phyloP scores from a whole-genome alignment of 768 basidiomycete species.

The Saitozyma podzolica region DNA sequence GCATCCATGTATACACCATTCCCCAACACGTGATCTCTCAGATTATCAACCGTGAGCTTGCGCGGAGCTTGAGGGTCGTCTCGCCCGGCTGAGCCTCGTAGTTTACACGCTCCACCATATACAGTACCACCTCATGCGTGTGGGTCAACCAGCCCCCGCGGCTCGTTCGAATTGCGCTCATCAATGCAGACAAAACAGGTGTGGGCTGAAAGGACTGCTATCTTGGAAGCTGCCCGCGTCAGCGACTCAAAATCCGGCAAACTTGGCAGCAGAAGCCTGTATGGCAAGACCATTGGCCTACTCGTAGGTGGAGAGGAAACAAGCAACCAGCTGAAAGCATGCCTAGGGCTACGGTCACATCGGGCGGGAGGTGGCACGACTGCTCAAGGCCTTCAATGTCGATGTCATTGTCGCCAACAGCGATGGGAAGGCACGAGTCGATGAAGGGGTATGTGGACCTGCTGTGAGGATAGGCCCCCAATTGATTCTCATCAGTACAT shows the following conservation, averaged over 20 bases:
- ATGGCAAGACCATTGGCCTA: constrained; percentile 51
- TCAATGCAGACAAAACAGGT: constrained; percentile 6
- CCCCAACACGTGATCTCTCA: constrained; percentile 43
- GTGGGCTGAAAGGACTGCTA: constrained; percentile 19
- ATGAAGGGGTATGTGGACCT: constrained; percentile 42
- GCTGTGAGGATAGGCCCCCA: neutral
- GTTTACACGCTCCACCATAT: constrained; percentile 25
- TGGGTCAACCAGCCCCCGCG: neutral
- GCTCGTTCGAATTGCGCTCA: neutral
- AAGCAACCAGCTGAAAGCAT: too few relatives aligned
- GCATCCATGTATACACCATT: constrained; percentile 48
- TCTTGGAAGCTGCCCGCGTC: constrained; percentile 14
- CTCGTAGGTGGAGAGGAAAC: too few relatives aligned
- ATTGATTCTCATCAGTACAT: constrained; percentile 29
- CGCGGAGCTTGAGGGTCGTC: neutral
- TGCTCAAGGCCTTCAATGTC: constrained; percentile 45
- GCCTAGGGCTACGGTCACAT: constrained; percentile 53
- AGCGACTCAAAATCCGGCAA: neutral
- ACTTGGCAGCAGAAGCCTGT: constrained; percentile 15
- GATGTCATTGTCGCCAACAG: constrained; percentile 51
- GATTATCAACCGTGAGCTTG: constrained; percentile 33
- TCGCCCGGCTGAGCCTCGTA: neutral
- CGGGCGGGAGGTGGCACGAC: constrained; percentile 49
- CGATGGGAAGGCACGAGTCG: constrained; percentile 35
- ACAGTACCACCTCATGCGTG: constrained; percentile 14